Conservation (phyloP, 768 basidiomycete species). For the Goffeauzyma gilvescens region DNA sequence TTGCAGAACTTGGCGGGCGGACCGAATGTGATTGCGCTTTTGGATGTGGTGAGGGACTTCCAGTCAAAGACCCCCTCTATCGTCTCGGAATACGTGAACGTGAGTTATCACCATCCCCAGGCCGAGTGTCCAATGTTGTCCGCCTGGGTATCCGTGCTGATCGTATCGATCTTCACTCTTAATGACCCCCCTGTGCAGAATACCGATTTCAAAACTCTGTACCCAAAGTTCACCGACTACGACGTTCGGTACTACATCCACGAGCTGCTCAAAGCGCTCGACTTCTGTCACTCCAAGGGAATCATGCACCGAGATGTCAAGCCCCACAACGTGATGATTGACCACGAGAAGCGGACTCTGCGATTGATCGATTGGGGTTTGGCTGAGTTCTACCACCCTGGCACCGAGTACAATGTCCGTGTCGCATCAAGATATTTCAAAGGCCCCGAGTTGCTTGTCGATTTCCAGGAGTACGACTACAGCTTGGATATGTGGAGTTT, state of each 20-base stretch:
- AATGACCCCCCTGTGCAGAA: slow-evolving; percentile 35
- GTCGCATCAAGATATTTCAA: slow-evolving; percentile 97
- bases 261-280: slow-evolving; percentile 88
- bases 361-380: slow-evolving; percentile 97
- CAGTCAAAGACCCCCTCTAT: slow-evolving; percentile 86
- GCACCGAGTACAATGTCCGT: slow-evolving; percentile 92
- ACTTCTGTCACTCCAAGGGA: slow-evolving; percentile 94
- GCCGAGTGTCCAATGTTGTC: too few relatives aligned
- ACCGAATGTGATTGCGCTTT: slow-evolving; percentile 75
- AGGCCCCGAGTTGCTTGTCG: slow-evolving; percentile 85
- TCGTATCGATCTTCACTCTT: background rate
- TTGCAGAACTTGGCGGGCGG: slow-evolving; percentile 89
- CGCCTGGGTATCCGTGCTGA: background rate
- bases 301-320: slow-evolving; percentile 99
- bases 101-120: slow-evolving; percentile 12
- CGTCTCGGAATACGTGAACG: slow-evolving; percentile 89
- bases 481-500: slow-evolving; percentile 97
- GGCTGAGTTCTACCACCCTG: slow-evolving; percentile 95
- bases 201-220: slow-evolving; percentile 88
- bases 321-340: slow-evolving; percentile 98
- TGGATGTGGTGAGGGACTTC: slow-evolving; percentile 90
- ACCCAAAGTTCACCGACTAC: slow-evolving; percentile 84
- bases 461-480: slow-evolving; percentile 97
- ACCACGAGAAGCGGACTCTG: slow-evolving; percentile 86
- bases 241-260: slow-evolving; percentile 95